Conservation (phyloP, 176 grass and related monocot species). For the Zea mays region DNA sequence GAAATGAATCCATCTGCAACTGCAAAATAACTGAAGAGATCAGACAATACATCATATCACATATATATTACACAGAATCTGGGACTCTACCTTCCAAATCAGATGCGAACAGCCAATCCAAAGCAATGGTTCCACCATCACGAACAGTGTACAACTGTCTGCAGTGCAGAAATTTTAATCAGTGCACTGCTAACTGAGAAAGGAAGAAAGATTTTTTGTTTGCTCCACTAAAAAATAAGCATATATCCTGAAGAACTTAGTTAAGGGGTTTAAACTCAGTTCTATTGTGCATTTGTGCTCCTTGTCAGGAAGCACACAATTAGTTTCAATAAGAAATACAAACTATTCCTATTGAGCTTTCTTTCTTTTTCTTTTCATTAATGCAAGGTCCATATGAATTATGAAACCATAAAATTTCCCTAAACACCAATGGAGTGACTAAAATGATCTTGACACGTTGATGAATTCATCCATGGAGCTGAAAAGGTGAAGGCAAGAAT, state of each 20-base stretch:
- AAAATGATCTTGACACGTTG: not conserved
- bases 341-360: slow-evolving; percentile 12
- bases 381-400: slow-evolving; percentile 2
- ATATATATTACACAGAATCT: slow-evolving; percentile 17
- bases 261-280: not conserved
- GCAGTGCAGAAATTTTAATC: slow-evolving; percentile 36
- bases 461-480: not conserved
- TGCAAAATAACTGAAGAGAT: slow-evolving; percentile 42
- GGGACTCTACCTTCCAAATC: slow-evolving; percentile 52
- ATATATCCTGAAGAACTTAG: slow-evolving; percentile 12
- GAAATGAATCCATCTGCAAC: slow-evolving; percentile 62
- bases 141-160: slow-evolving; percentile 76
- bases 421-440: not conserved
- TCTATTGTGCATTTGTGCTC: slow-evolving; percentile 5
- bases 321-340: not conserved
- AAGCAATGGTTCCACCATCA: slow-evolving; percentile 92
- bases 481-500: not conserved
- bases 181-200: slow-evolving; percentile 18
- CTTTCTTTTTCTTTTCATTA: not conserved
- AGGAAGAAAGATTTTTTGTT: not conserved
- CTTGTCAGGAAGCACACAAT: not conserved
- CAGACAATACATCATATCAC: slow-evolving; percentile 33
- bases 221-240: not conserved
- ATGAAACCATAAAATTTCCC: slow-evolving; percentile 26
- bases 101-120: slow-evolving; percentile 77